A percentile compares a stretch with the other conserved stretches of the same genome.
phyloP scores from a whole-genome alignment of 2,329 filamentous ascomycete species.

The Aspergillus vadensis region DNA sequence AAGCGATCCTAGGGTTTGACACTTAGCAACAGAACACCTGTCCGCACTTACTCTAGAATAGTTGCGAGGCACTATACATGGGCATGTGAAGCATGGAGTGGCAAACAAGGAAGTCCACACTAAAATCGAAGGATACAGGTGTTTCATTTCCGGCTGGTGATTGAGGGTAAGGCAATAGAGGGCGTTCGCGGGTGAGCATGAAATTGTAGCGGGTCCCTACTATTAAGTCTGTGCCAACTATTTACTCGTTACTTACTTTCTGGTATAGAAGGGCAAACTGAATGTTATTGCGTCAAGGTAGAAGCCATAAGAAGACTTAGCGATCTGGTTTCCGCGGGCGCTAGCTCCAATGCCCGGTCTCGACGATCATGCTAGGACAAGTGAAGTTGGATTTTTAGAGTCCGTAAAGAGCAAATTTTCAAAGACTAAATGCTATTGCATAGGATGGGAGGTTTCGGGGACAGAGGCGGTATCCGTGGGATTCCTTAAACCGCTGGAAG shows the following conservation, averaged over 20 bases:
- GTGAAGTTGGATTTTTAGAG: neutral
- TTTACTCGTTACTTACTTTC: no score
- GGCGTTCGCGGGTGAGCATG: neutral
- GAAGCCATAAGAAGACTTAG: neutral
- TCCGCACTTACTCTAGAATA: no score
- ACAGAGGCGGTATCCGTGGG: neutral
- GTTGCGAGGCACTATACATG: neutral
- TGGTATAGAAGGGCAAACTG: no score
- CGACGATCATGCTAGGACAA: neutral
- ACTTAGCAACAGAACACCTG: no score
- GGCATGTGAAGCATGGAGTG: neutral
- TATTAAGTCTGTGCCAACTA: no score
- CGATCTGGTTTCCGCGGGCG: constrained; percentile 1
- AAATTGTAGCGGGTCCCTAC: no score
- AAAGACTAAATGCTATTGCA: neutral
- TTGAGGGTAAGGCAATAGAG: neutral
- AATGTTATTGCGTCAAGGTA: no score
- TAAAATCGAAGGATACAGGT: neutral
- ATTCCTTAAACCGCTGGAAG: neutral
- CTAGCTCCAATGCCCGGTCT: neutral
- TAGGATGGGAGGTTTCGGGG: neutral
- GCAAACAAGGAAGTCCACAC: neutral
- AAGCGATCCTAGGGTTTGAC: no score
- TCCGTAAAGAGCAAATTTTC: neutral
- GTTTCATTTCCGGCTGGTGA: neutral